A percentile compares a stretch with the other conserved stretches of the same genome.
phyloP scores from a whole-genome alignment of 257 asterid genomes.

The Nicotiana paniculata region DNA sequence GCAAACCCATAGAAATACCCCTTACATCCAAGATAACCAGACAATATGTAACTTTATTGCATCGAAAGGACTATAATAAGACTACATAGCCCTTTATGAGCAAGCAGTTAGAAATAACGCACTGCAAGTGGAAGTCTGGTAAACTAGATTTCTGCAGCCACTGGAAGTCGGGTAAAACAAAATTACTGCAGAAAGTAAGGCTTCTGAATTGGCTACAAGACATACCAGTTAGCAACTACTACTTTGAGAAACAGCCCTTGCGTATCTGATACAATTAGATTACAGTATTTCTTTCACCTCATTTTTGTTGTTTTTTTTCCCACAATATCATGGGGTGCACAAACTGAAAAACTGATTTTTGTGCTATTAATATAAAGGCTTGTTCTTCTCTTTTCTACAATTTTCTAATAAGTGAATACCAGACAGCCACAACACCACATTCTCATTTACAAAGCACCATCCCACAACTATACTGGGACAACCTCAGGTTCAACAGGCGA shows the following conservation, averaged over 20 bases:
- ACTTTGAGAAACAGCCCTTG: not conserved
- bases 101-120: not conserved
- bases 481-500: conserved; percentile 40
- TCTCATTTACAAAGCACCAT: conserved; percentile 16
- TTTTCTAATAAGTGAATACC: not conserved
- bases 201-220: not conserved
- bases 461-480: conserved; percentile 30
- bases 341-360: not conserved
- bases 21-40: not conserved
- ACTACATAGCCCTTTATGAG: too few relatives aligned
- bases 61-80: too few relatives aligned
- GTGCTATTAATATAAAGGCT: not conserved
- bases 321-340: not conserved
- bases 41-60: not conserved
- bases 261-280: not conserved
- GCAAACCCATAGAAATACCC: not conserved
- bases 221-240: not conserved
- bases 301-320: not conserved
- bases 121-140: not conserved
- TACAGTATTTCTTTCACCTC: not conserved
- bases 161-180: not conserved
- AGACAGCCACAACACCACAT: not conserved
- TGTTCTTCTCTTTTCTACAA: not conserved
- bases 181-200: not conserved
- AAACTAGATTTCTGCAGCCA: not conserved